Evolutionary conservation across 225 moss, liverwort and hornwort genomes (phyloP), one percentile per base, ranked within the genome.

Genomic region (Climacium dendroides): DNA sequence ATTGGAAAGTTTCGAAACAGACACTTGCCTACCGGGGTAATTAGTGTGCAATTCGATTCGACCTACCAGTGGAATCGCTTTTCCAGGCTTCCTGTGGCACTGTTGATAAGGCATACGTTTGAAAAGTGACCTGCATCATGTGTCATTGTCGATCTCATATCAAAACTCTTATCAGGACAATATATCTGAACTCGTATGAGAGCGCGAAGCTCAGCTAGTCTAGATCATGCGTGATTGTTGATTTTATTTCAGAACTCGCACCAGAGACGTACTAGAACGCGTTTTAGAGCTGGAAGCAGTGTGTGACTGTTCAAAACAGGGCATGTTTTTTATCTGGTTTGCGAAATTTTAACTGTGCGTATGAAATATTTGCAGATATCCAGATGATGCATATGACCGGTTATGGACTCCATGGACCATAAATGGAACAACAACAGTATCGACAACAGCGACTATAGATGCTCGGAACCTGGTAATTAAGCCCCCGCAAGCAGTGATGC

Each of bases 371-470:
- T 87, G 85, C 89, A 96, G 95, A 57, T 95, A 74, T 89, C 96
- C 96, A 24, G 73, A 94, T 73, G 96, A 96, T 67, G 24, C 8
- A 2, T 90, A 76, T 34, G 96, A 96, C 78, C 95, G 96, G 32
- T 28, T 86, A 6, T 96, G 96, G 96, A 1, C 0, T 0, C 72
- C 91, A 29, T 11, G 7, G 4, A 0, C 0, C 32, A 1, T 87
- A 12, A 1, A 1, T 3, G n/a, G 66, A 41, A 39, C 64, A 23
- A 60, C 65, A 39, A 2, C 35, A 61, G 18, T 85, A 24, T 47
- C 80, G 62, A 50, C 85, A n/a, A 0, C 63, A 34, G 4, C 5
- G 0, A 4, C 39, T 2, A 74, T 89, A 37, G 6, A 32, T 26
- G 62, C 39, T 48, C 11, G 1, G 2, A 28, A 4, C 28, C 15